Percentiles rank a stretch among this genome's conserved stretches.
phyloP scores from a whole-genome alignment of 83 land plant species.

The Picea mariana region DNA sequence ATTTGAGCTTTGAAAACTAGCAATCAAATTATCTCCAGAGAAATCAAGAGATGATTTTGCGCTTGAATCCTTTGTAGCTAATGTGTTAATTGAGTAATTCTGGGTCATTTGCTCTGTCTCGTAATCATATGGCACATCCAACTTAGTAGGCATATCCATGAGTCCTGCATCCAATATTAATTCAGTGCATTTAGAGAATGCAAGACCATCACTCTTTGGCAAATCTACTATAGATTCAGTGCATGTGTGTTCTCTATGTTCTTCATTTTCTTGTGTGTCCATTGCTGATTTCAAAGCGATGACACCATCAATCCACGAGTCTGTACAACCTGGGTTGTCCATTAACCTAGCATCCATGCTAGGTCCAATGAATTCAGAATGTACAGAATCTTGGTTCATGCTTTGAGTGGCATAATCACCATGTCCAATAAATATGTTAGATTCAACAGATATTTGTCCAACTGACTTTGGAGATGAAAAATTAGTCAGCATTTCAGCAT shows the following conservation, averaged over 20 bases:
- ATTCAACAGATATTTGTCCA: slow-evolving; percentile 9
- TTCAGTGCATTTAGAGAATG: slow-evolving; percentile 4
- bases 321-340: background rate
- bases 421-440: background rate
- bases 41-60: background rate
- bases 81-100: background rate
- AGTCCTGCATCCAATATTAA: background rate
- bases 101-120: background rate
- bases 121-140: background rate
- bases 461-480: background rate
- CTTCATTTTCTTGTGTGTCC: background rate
- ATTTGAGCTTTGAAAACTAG: background rate
- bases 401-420: background rate
- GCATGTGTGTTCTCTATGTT: background rate
- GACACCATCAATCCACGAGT: background rate
- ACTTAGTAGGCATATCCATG: background rate
- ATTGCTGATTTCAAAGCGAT: background rate
- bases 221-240: background rate
- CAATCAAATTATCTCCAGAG: background rate
- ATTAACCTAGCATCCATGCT: background rate
- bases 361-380: slow-evolving; percentile 1
- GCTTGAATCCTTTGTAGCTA: background rate
- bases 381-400: background rate
- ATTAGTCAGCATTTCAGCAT: background rate
- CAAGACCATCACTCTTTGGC: slow-evolving; percentile 1